These are phyloP conservation scores for Paecilomyces dactylethromorphus DNA, from an alignment of 2,329 filamentous ascomycete species.

Conservation along the genomic window DNA sequence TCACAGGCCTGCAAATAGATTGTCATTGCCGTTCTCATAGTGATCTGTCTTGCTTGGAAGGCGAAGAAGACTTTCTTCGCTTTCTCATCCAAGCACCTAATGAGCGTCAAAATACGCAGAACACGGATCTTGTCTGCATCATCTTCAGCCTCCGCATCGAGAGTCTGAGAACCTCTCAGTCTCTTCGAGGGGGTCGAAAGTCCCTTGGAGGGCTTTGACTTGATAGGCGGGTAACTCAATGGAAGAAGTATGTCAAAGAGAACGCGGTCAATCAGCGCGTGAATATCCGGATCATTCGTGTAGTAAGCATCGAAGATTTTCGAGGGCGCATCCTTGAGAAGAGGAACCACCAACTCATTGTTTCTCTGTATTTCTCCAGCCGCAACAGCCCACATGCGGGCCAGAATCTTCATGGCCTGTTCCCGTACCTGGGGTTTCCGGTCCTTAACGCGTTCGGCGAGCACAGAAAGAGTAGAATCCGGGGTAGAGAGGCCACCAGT, in stretches of 20 bases:
- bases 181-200: slow-evolving; percentile 53
- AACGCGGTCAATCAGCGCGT: slow-evolving; percentile 74
- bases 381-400: slow-evolving; percentile 88
- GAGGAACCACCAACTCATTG: slow-evolving; percentile 65
- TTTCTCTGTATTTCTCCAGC: slow-evolving; percentile 78
- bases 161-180: slow-evolving; percentile 28
- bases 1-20: slow-evolving; percentile 81
- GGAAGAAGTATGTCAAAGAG: slow-evolving; percentile 86
- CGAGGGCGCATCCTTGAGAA: slow-evolving; percentile 76
- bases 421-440: slow-evolving; percentile 73
- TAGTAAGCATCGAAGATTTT: slow-evolving; percentile 84
- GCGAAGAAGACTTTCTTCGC: slow-evolving; percentile 85
- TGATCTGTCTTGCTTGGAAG: slow-evolving; percentile 70
- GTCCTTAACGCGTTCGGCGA: slow-evolving; percentile 86
- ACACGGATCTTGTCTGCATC: slow-evolving; percentile 62
- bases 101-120: slow-evolving; percentile 74
- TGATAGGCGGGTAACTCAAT: slow-evolving; percentile 72
- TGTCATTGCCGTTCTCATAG: slow-evolving; percentile 65
- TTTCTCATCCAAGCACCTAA: slow-evolving; percentile 68
- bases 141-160: slow-evolving; percentile 29
- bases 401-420: slow-evolving; percentile 78
- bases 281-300: slow-evolving; percentile 80
- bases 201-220: slow-evolving; percentile 41
- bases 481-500: slow-evolving; percentile 68
- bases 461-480: slow-evolving; percentile 70